Conservation (phyloP, 768 basidiomycete genomes). For the Dentipellis sp. region DNA sequence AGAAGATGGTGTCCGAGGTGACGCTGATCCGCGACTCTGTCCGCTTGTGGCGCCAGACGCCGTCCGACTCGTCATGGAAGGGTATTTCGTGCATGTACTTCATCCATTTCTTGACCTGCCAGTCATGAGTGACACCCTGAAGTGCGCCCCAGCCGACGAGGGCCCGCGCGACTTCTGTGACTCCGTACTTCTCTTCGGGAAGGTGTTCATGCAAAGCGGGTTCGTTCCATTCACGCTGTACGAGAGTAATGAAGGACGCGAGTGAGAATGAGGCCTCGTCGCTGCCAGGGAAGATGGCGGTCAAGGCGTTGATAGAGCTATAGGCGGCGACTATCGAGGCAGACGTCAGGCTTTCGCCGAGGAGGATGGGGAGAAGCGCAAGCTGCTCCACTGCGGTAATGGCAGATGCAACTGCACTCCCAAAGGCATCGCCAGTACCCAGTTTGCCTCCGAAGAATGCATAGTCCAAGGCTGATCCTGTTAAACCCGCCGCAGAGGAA, state of each 20-base stretch:
- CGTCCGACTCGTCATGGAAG: slow-evolving; percentile 36
- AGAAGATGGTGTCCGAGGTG: slow-evolving; percentile 63
- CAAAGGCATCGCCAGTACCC: slow-evolving; percentile 48
- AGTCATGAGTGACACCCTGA: slow-evolving; percentile 74
- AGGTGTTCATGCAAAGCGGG: slow-evolving; percentile 40
- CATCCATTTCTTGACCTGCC: slow-evolving; percentile 69
- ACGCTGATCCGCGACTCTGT: slow-evolving; percentile 54
- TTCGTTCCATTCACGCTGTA: slow-evolving; percentile 68
- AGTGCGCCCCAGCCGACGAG: slow-evolving; percentile 75
- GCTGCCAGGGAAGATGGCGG: slow-evolving; percentile 63
- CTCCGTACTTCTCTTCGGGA: slow-evolving; percentile 51
- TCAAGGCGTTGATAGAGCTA: slow-evolving; percentile 65
- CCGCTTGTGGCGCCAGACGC: slow-evolving; percentile 4
- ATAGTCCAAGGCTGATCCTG: slow-evolving; percentile 54
- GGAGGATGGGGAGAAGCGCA: slow-evolving; percentile 63
- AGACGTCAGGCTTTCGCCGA: slow-evolving; percentile 69
- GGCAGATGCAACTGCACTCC: slow-evolving; percentile 48
- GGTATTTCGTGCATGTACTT: slow-evolving; percentile 56
- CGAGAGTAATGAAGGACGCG: slow-evolving; percentile 69
- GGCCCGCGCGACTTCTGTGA: slow-evolving; percentile 58
- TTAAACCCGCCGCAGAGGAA: slow-evolving; percentile 46
- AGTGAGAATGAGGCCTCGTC: slow-evolving; percentile 78
- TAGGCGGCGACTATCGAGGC: slow-evolving; percentile 68
- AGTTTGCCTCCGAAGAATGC: slow-evolving; percentile 48
- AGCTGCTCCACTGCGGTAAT: slow-evolving; percentile 62